Evolutionary conservation across 2,329 filamentous ascomycete species (phyloP), one percentile per base, ranked within the genome.

Genomic region (Ploettnerulaceae sp.): DNA sequence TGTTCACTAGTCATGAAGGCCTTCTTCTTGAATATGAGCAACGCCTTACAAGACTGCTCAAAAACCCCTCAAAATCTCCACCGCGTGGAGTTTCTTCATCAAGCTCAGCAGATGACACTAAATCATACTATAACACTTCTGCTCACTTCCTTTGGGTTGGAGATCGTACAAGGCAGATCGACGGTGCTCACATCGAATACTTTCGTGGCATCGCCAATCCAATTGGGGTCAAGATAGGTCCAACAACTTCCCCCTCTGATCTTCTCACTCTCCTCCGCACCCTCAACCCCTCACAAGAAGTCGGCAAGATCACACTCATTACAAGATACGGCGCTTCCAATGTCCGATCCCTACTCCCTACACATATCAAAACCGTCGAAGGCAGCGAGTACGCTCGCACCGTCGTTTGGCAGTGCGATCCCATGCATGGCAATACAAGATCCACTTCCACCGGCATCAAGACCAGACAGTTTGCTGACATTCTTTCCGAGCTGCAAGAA

Each of bases 71-170:
- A 31, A 59, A 61, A n/a, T 56, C 43, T 29, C 25, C 20, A 21
- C 32, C 43, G 39, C 37, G 15, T 31, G 29, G 7, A 14, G 5
- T 15, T 15, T 6, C 31, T 15, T n/a, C n/a, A 14, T 20, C 6
- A 15, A 7, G 2, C 18, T 15, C 26, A 25, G 22, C 11, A 29
- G 41, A 59, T 38, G 63, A 61, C 24, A 54, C 59, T 32, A 59
- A 60, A 46, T 81, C 83, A 61, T 94, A 87, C 76, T 97, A 94
- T 71, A 86, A 95, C 68, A 97, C 91, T 0, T 95, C 89, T 4
- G 88, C 89, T 0, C 93, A 98, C 66, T 97, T 98, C 72, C 77
- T 98, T 65, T 98, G 93, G 93, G 94, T 98, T 59, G 93, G 93
- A 45, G 93, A 98, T 67, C 86, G 93, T 55, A 98, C 93, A 2